Evolutionary conservation across 805 yeast species (phyloP), one percentile per base, ranked within the genome.

Genomic region (Naumovozyma castellii): DNA sequence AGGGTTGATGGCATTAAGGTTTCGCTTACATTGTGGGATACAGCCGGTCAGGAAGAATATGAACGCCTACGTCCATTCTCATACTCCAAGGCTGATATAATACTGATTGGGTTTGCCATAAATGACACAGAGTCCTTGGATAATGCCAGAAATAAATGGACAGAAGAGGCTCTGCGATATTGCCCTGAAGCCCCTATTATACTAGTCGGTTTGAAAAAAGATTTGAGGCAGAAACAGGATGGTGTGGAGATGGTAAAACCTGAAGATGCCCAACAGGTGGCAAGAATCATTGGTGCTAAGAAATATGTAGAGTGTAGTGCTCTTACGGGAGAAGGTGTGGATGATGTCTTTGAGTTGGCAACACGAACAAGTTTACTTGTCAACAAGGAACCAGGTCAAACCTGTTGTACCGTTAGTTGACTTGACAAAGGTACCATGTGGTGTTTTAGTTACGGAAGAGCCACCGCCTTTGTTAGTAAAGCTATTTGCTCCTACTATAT

Each of bases 21-120:
- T 3, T 81, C 86, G 46, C 63, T 87, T 41, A 88, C 94, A 2
- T 64, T 87, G 18, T 87, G 97, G 96, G 97, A 87, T 58, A 87
- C 96, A 1, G 96, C 97, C 3, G 97, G 97, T 2, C 96, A 87
- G 63, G 97, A 87, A 65, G 97, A 87, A 62, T 87, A 87, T 57
- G 96, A 87, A 50, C 67, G 96, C 43, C 66, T 88, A 43, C 73
- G 96, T 45, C 96, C 96, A 0, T 66, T 88, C 47, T 82, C 94
- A 17, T 88, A 88, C 55, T 75, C 88, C 9, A 81, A 84, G 51
- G 94, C 96, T 2, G 84, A 88, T 59, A 83, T 84, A 41, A 80
- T 88, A 38, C 65, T 87, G 40, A 80, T 87, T 39, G 96, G 90
- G 0, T 88, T 84, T 64, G 85, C 96, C 0, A 67, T 87, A 15